Conservation (phyloP, 2,329 filamentous ascomycete species). For the Pseudogymnoascus sp. region DNA sequence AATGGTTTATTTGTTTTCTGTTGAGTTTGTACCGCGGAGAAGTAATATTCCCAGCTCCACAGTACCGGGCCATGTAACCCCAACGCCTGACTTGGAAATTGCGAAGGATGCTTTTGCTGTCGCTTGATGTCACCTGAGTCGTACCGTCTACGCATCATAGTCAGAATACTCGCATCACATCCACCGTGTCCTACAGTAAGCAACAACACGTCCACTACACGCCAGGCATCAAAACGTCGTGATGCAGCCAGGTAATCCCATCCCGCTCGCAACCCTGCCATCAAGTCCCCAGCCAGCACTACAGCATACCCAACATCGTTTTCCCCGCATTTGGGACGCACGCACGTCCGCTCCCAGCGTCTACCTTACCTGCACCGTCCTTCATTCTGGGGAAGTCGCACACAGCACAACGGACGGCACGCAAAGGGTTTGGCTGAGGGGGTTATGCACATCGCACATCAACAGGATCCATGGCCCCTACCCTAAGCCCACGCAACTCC, state of each 20-base stretch:
- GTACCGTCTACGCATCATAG: background rate
- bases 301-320: background rate
- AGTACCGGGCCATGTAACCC: background rate
- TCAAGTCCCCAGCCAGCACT: background rate
- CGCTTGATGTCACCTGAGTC: background rate
- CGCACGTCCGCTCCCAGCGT: background rate
- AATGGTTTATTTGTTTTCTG: background rate
- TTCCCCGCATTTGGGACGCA: background rate
- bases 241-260: background rate
- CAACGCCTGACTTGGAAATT: background rate
- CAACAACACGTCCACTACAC: background rate
- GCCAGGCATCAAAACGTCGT: background rate
- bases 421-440: background rate
- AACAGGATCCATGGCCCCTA: background rate
- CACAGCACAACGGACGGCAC: background rate
- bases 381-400: conserved; percentile 2
- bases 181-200: background rate
- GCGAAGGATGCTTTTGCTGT: background rate
- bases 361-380: background rate
- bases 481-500: background rate
- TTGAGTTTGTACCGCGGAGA: background rate
- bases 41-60: background rate
- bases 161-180: background rate
- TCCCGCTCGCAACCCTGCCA: background rate
- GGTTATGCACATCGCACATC: background rate